Base-by-base conservation (phyloP, 257 asterid species). In the Linaria vulgaris region DNA sequence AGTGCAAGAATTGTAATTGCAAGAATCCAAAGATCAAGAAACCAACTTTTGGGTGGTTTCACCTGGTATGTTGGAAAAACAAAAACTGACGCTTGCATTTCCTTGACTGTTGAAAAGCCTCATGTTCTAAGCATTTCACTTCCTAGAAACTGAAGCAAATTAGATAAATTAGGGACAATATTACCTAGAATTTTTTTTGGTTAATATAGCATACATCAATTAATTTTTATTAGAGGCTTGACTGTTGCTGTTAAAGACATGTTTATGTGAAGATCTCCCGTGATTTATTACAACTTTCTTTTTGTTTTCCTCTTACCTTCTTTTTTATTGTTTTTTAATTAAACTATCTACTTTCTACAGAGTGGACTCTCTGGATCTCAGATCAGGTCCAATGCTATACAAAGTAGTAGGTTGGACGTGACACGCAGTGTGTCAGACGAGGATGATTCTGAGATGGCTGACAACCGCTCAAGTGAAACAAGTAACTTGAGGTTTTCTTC, bases 11-110 rank as follows among this genome's bases (percentile, higher is more conserved):
- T 19, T 94, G 99, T 53, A 41, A 51, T 10, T 73, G 73, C 55
- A 56, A 21, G 9, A 87, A 78, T 71, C 94, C 99, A 53, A 77
- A 77, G 76, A 71, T 94, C 64, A 79, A 17, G 12, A 87, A 84
- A 72, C 90, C 95, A 45, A 87, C 90, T 49, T 90, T 89, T 79
- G 99, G 96, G 80, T 88, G 99, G 96, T 78, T 92, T 69, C 73
- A 63, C 34, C 69, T 78, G 95, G 97, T 92, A 92, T 50, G 88
- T 61, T 44, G 30, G 31, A 23, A 19, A 3, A 64, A 53, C 50
- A 41, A 46, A 20, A 48, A 56, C 9, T 39, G 41, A 20, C 11
- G 46, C 58, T 63, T 34, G 31, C 15, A 21, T 27, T 6, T 63
- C 21, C 60, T 47, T 63, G 9, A 34, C 41, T 34, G 41, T 34